A percentile compares a stretch with the other conserved stretches of the same genome.
Evolutionary conservation across 768 basidiomycete genomes (phyloP).

Genomic region (Serpula lacrymans): DNA sequence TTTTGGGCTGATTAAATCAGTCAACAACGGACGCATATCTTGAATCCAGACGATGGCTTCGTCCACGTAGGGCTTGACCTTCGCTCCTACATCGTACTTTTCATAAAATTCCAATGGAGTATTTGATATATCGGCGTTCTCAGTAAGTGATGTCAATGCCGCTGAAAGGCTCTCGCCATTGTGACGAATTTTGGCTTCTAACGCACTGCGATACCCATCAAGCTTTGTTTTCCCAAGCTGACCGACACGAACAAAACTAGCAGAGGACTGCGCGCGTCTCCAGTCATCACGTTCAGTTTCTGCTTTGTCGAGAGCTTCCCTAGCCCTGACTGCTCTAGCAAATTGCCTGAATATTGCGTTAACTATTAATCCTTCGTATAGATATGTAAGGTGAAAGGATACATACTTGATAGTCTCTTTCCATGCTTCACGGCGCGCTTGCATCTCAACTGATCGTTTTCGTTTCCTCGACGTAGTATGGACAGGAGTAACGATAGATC

Average conservation of each 20-base stretch:
- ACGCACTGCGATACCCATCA: conserved; percentile 23
- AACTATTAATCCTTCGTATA: no score
- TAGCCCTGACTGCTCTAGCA: conserved; percentile 28
- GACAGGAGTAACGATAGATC: no score
- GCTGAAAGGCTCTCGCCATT: conserved; percentile 22
- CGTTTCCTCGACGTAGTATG: no score
- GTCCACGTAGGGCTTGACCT: conserved; percentile 15
- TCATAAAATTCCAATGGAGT: conserved; percentile 23
- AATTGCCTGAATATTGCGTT: conserved; percentile 15
- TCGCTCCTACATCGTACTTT: conserved; percentile 21
- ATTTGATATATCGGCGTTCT: conserved; percentile 16
- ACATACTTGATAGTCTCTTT: conserved; percentile 30
- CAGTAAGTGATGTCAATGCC: conserved; percentile 20
- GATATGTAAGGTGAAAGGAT: neutral
- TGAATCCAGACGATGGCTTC: conserved; percentile 24
- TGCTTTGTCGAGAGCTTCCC: conserved; percentile 21
- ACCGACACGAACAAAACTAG: conserved; percentile 24
- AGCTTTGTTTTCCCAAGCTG: conserved; percentile 26
- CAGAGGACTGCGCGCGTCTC: conserved; percentile 28
- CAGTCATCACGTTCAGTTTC: conserved; percentile 26
- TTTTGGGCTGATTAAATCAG: conserved; percentile 11
- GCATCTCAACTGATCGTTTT: no score
- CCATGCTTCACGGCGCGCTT: no score
- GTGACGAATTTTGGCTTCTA: conserved; percentile 19
- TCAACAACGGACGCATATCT: conserved; percentile 21